Evolutionary conservation across 2,329 filamentous ascomycete genomes (phyloP).

Genomic region (Aureobasidium sp.): DNA sequence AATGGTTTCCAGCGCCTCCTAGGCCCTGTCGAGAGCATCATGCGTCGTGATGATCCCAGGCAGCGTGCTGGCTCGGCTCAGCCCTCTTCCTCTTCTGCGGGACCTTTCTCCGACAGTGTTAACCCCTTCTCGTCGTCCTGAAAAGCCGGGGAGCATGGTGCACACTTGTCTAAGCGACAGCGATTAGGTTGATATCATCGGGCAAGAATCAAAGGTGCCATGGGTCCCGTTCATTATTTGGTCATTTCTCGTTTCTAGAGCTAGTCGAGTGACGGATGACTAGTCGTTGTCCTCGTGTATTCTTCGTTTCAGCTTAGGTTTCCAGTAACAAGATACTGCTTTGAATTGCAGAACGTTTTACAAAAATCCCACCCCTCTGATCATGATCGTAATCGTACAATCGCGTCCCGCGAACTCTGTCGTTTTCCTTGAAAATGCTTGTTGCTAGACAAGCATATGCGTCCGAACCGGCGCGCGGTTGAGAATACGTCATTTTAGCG

Average conservation of each 20-base stretch:
- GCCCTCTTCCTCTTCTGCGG: background rate
- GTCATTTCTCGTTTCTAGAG: background rate
- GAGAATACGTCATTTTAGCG: background rate
- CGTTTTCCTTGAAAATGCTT: background rate
- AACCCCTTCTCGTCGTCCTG: conserved; percentile 10
- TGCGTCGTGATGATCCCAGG: conserved; percentile 65
- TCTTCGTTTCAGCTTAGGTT: background rate
- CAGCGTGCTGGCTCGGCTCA: conserved; percentile 24
- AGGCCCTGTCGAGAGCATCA: conserved; percentile 87
- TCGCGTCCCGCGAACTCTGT: background rate
- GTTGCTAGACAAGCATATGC: background rate
- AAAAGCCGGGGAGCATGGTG: conserved; percentile 5
- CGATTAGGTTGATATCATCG: background rate
- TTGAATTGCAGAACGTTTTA: conserved; percentile 5
- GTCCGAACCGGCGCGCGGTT: background rate
- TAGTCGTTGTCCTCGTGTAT: conserved; percentile 3
- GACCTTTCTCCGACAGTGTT: background rate
- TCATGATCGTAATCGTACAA: conserved; percentile 2
- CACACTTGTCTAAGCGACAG: background rate
- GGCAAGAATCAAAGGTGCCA: background rate
- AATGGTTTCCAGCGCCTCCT: conserved; percentile 89
- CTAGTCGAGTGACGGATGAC: background rate
- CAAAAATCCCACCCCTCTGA: background rate
- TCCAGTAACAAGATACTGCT: conserved; percentile 7
- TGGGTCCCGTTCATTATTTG: background rate